phyloP scores from a whole-genome alignment of 2,329 filamentous ascomycete species.

The Exserohilum rostratum region DNA sequence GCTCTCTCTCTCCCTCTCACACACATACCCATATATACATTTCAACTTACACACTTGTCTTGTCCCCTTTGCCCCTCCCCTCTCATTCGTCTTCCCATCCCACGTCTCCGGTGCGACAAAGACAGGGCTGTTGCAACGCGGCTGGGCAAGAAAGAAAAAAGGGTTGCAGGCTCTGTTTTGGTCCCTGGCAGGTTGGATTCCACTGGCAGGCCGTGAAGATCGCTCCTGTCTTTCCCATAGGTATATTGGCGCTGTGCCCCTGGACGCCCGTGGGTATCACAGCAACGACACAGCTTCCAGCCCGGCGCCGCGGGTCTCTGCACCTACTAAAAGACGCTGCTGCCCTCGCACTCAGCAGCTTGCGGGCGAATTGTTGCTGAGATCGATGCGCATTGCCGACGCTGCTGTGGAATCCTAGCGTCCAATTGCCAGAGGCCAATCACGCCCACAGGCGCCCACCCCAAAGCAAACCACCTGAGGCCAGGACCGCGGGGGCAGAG shows the following conservation, averaged over 20 bases:
- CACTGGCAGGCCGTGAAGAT: slow-evolving; percentile 42
- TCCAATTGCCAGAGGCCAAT: slow-evolving; percentile 38
- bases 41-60: slow-evolving; percentile 33
- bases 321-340: slow-evolving; percentile 46
- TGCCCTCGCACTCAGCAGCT: slow-evolving; percentile 40
- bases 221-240: slow-evolving; percentile 42
- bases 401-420: slow-evolving; percentile 42
- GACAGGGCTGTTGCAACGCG: slow-evolving; percentile 46
- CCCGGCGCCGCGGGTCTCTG: slow-evolving; percentile 41
- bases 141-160: slow-evolving; percentile 30
- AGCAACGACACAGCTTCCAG: slow-evolving; percentile 47
- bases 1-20: slow-evolving; percentile 22
- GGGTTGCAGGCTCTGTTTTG: slow-evolving; percentile 48
- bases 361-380: slow-evolving; percentile 40
- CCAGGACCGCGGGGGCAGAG: slow-evolving; percentile 12
- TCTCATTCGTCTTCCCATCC: slow-evolving; percentile 37
- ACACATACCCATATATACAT: too few species aligned
- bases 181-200: slow-evolving; percentile 48
- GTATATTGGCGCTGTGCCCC: slow-evolving; percentile 47
- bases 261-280: slow-evolving; percentile 45
- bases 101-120: slow-evolving; percentile 46
- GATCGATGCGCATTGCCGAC: slow-evolving; percentile 36
- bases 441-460: slow-evolving; percentile 27
- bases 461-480: slow-evolving; percentile 11
- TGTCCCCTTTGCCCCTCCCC: slow-evolving; percentile 36